Base-by-base conservation (phyloP, 805 yeast species). In the Saturnispora serradocipensis region DNA sequence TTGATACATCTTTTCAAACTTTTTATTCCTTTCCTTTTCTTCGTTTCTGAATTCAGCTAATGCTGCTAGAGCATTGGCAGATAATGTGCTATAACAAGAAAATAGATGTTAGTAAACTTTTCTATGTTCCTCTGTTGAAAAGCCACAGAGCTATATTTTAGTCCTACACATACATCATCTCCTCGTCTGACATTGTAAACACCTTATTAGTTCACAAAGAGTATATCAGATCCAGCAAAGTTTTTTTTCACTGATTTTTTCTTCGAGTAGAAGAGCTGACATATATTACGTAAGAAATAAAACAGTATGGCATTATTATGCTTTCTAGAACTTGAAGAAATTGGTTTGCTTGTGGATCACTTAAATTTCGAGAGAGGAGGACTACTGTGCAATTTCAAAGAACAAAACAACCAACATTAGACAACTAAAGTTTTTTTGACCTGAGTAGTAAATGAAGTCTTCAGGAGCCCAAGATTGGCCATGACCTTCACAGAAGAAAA, bases 11-110 rank as follows among this genome's bases (percentile, higher is more conserved):
- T 73, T 66, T 45, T 74, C 75, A 62, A 87, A 85, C 52, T 77
- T 73, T 53, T 78, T 77, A 16, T 71, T 64, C 56, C 85, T 74
- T 44, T 73, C 72, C 24, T 72, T 64, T 61, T 88, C 87, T 61
- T 89, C 88, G 42, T 67, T 66, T 58, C 73, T 76, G 61, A 88
- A 89, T 61, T 83, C 85, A 56, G 76, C 80, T 47, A 78, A 68
- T 1, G 83, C 83, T 4, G 77, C 81, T 51, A 78, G 62, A 6
- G 83, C 74, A 56, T 70, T 69, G 2, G 75, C 65, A 1, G 82
- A 77, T 43, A 78, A 66, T 2, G 72, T 63, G 34, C 79, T 65
- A 8, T 32, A 49, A 16, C 11, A 34, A 9, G 18, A 5, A 25
- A 13, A 8, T 10, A 38, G 11, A 13, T 42, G 51, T 49, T 49